Percentiles rank a stretch among this genome's conserved stretches.
Conservation (phyloP, 2,329 filamentous ascomycete species). For the Pseudogymnoascus sp. region DNA sequence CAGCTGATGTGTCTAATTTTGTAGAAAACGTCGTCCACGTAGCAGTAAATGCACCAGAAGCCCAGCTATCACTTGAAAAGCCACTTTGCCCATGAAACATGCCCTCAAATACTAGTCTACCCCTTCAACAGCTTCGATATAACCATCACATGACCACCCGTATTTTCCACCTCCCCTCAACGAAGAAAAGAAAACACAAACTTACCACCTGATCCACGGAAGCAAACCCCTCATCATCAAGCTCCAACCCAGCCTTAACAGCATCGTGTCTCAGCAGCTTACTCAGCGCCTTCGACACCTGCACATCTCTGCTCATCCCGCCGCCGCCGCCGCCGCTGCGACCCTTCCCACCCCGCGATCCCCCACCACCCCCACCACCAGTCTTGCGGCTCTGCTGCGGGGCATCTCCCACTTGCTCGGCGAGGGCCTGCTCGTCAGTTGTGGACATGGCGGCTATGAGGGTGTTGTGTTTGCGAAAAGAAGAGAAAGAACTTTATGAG, state of each 20-base stretch:
- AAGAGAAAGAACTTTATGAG: neutral
- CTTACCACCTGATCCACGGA: slow-evolving; percentile 50
- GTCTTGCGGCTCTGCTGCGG: neutral
- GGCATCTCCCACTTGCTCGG: neutral
- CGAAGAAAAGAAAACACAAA: slow-evolving; percentile 19
- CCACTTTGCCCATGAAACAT: neutral
- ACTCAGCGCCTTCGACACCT: slow-evolving; percentile 28
- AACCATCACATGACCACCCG: neutral
- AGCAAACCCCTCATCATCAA: slow-evolving; percentile 54
- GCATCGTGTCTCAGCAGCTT: slow-evolving; percentile 29
- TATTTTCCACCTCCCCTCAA: slow-evolving; percentile 7
- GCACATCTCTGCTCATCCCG: slow-evolving; percentile 23
- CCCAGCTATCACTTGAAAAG: neutral
- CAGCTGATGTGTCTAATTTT: slow-evolving; percentile 2
- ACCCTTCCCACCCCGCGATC: slow-evolving; percentile 11
- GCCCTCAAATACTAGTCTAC: too few relatives aligned
- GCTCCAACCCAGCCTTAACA: slow-evolving; percentile 44
- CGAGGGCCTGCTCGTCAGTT: neutral
- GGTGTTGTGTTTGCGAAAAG: neutral
- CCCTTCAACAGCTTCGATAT: neutral
- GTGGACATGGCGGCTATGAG: neutral
- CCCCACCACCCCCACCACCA: slow-evolving; percentile 5
- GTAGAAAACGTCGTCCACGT: neutral
- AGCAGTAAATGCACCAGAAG: neutral
- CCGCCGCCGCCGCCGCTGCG: slow-evolving; percentile 13